Evolutionary conservation across 441 rosid genomes (phyloP).

Genomic region (Euphorbia corollata): DNA sequence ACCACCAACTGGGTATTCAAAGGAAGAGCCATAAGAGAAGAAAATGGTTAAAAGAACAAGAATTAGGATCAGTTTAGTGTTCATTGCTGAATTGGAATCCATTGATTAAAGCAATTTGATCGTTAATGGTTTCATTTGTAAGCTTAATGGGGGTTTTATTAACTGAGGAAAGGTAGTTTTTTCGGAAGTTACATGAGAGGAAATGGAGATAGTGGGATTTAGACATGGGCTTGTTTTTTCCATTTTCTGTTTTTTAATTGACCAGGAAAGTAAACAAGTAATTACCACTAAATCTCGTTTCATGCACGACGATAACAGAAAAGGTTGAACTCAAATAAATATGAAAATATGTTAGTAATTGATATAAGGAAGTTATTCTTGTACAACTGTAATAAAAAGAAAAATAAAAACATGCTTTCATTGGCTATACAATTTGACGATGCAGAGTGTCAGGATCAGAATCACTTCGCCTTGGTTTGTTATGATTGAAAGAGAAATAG

Average conservation of each 20-base stretch:
- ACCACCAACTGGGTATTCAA: conserved; percentile 46
- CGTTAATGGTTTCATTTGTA: neutral
- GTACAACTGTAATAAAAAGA: too few species aligned
- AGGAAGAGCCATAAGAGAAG: conserved; percentile 27
- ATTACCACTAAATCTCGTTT: too few species aligned
- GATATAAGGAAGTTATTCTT: neutral
- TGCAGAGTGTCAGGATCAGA: conserved; percentile 45
- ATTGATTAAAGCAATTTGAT: neutral
- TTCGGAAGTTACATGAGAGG: neutral
- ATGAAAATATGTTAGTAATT: neutral
- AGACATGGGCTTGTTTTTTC: neutral
- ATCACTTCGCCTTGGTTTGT: conserved; percentile 34
- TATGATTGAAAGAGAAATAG: conserved; percentile 25
- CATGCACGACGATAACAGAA: too few species aligned
- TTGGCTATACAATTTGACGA: conserved; percentile 37
- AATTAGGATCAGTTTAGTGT: conserved; percentile 3
- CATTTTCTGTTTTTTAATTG: too few species aligned
- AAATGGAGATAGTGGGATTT: conserved; percentile 24
- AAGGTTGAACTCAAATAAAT: too few species aligned
- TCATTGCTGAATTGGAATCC: conserved; percentile 3
- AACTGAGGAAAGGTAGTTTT: neutral
- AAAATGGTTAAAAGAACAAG: conserved; percentile 17
- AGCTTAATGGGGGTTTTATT: neutral
- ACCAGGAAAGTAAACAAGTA: too few species aligned
- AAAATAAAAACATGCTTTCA: too few species aligned